Conservation (phyloP, 2,329 filamentous ascomycete species). For the Immersiporthe knoxdaviesiana region DNA sequence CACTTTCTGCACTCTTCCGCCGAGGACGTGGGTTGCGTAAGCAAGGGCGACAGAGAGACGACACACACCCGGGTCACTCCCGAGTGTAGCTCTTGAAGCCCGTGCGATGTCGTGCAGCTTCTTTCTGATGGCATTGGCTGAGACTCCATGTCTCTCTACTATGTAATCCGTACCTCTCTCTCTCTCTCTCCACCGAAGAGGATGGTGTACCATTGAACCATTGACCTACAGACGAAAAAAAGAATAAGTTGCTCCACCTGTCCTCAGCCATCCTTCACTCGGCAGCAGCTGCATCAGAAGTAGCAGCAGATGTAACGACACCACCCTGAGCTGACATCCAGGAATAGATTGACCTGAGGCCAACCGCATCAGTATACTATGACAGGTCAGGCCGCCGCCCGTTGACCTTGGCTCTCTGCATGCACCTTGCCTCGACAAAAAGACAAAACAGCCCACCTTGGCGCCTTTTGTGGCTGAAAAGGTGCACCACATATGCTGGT, state of each 20-base stretch:
- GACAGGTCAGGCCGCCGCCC: too few species aligned
- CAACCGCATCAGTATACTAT: too few species aligned
- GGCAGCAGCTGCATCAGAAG: too few species aligned
- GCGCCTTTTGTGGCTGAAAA: conserved; percentile 23
- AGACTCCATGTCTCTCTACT: not conserved
- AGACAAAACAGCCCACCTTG: conserved; percentile 2
- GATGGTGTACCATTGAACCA: too few species aligned
- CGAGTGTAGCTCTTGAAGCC: conserved; percentile 16
- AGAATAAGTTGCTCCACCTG: too few species aligned
- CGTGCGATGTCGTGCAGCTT: conserved; percentile 28
- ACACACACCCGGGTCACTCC: conserved; percentile 1
- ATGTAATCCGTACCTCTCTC: too few species aligned
- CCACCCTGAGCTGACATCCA: not conserved
- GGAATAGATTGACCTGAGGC: not conserved
- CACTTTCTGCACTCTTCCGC: conserved; percentile 8
- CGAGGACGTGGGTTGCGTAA: conserved; percentile 14
- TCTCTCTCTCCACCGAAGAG: not conserved
- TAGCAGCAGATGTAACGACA: too few species aligned
- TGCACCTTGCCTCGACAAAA: not conserved
- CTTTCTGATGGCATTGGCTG: conserved; percentile 10
- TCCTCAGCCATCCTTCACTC: too few species aligned
- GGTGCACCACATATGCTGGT: conserved; percentile 2
- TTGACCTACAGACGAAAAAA: not conserved
- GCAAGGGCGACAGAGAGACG: conserved; percentile 2
- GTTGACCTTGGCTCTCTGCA: not conserved